Percentiles rank a stretch among this genome's conserved stretches.
phyloP scores from a whole-genome alignment of 192 early-diverging fungal species.

The Paraglomus occultum region DNA sequence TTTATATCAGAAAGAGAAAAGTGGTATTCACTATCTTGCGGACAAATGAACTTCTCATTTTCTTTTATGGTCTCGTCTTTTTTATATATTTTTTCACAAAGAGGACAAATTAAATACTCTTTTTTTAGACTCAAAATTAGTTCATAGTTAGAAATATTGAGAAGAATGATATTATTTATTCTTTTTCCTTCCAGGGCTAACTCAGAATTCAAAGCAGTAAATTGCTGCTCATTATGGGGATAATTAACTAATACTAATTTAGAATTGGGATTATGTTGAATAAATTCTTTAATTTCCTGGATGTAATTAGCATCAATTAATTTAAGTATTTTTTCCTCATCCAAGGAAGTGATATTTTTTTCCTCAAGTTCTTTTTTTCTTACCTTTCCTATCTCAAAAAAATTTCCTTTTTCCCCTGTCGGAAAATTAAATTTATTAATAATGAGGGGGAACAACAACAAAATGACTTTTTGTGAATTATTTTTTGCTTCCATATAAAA shows the following conservation, averaged over 20 bases:
- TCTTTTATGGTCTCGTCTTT: slow-evolving; percentile 1
- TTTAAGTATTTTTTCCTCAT: neutral
- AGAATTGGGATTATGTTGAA: neutral
- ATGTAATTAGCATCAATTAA: neutral
- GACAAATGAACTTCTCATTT: slow-evolving; percentile 16
- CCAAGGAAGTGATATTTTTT: neutral
- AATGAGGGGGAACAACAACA: slow-evolving; percentile 10
- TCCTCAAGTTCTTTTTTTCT: neutral
- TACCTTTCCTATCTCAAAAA: neutral
- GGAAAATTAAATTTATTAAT: slow-evolving; percentile 4
- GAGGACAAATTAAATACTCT: slow-evolving; percentile 7
- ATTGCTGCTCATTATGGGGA: slow-evolving; percentile 16
- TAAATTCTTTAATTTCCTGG: neutral
- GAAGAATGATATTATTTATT: slow-evolving; percentile 15
- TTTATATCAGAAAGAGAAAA: neutral
- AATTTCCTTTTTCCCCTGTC: neutral
- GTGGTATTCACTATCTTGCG: neutral
- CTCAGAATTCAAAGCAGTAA: neutral
- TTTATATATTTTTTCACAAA: slow-evolving; percentile 14
- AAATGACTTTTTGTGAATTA: slow-evolving; percentile 8
- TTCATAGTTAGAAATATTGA: slow-evolving; percentile 11
- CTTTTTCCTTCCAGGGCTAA: neutral
- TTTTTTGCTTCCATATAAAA: neutral
- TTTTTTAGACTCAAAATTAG: neutral
- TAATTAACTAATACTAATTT: slow-evolving; percentile 11